Conservation (phyloP, 1,284 basidiomycete species). For the Tremellales sp. region DNA sequence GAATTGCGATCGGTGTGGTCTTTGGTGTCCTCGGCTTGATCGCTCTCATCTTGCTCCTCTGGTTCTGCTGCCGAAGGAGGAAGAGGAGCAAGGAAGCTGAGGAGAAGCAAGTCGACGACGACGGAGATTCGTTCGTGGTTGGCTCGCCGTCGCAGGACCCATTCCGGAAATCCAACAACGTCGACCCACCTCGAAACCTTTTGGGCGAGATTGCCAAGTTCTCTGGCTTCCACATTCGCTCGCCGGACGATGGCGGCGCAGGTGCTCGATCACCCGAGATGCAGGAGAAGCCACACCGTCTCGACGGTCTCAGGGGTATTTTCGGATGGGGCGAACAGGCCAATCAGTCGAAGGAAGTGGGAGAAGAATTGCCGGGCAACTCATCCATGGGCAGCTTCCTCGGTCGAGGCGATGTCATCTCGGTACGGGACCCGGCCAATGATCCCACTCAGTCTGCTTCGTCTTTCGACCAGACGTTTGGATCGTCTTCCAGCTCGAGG, state of each 20-base stretch:
- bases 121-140: slow-evolving; percentile 36
- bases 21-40: slow-evolving; percentile 41
- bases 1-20: slow-evolving; percentile 45
- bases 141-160: slow-evolving; percentile 26
- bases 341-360: slow-evolving; percentile 14
- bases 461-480: slow-evolving; percentile 39
- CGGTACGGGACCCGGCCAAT: slow-evolving; percentile 24
- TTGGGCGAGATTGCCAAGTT: slow-evolving; percentile 34
- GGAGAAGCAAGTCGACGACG: slow-evolving; percentile 21
- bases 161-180: slow-evolving; percentile 19
- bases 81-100: slow-evolving; percentile 17
- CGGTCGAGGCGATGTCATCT: slow-evolving; percentile 37
- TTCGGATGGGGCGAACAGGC: slow-evolving; percentile 27
- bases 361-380: slow-evolving; percentile 11
- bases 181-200: slow-evolving; percentile 25
- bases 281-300: slow-evolving; percentile 27
- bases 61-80: slow-evolving; percentile 42
- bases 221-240: slow-evolving; percentile 22
- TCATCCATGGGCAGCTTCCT: slow-evolving; percentile 25
- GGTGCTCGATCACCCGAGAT: slow-evolving; percentile 16
- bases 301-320: slow-evolving; percentile 40
- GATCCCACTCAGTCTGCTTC: slow-evolving; percentile 27
- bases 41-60: slow-evolving; percentile 35
- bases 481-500: slow-evolving; percentile 25
- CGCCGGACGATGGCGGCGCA: slow-evolving; percentile 6